Evolutionary conservation across 805 yeast species (phyloP), one percentile per base, ranked within the genome.

Genomic region (Blastobotrys muscicola): DNA sequence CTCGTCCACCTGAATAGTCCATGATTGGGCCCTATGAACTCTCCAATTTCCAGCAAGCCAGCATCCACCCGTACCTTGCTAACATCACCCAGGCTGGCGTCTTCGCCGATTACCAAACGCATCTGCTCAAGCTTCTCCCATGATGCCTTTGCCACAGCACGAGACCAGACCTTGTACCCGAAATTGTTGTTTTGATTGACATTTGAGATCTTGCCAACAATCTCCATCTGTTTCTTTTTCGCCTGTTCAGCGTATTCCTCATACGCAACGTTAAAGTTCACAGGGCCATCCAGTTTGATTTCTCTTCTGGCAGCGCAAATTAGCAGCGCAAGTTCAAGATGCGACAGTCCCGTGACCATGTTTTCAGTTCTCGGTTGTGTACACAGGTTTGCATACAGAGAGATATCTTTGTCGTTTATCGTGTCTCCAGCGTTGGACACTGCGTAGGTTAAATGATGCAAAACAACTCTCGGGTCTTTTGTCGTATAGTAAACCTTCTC

Each of bases 281-380:
- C 72, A 10, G 69, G 76, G 16, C 75, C 61, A 14, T 74, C 78
- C 26, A 70, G 69, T 52, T 79, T 82, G 40, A 75, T 68, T 16
- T 76, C 68, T 41, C 80, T 79, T 37, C 97, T 68, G 0, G 94
- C 85, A 0, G 89, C 81, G 36, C 86, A 76, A 4, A 89, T 76
- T 10, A 85, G 62, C 34, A 90, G 56, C 12, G 82, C 73, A 38
- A 82, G 58, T 54, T 90, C 97, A 29, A 85, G 57, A 46, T 81
- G 82, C 3, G 94, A 80, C 32, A 87, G 60, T 0, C 74, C 65
- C 26, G 60, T 49, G 1, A 56, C 43, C 64, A 58, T 14, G 44
- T 43, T 23, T 39, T 56, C 53, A 0, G 58, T 47, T 20, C 47
- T 56, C 3, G 61, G 38, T 12, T 13, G 26, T 20, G 4, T 6